phyloP scores from a whole-genome alignment of 2,329 filamentous ascomycete genomes.

The Coniochaeta sp. region DNA sequence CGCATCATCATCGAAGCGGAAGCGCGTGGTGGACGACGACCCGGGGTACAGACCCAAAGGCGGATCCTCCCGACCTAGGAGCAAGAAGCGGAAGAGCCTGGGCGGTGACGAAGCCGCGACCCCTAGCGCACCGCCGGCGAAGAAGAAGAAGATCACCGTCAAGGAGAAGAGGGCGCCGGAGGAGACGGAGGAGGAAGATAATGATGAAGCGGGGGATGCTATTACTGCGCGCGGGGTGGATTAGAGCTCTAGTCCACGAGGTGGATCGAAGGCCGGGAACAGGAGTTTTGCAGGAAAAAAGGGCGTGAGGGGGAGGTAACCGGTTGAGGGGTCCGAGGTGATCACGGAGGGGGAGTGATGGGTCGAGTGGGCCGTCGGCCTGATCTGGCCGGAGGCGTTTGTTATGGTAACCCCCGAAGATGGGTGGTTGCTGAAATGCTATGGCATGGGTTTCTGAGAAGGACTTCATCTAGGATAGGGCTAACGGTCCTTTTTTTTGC shows the following conservation, averaged over 20 bases:
- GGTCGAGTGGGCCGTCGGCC: no score
- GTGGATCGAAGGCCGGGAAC: background rate
- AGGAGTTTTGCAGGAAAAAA: no score
- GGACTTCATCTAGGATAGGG: no score
- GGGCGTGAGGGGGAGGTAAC: no score
- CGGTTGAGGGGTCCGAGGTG: no score
- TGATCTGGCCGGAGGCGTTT: no score
- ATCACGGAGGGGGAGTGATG: no score
- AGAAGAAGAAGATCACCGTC: conserved; percentile 10
- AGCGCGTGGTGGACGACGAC: conserved; percentile 46
- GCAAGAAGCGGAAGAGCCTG: conserved; percentile 55
- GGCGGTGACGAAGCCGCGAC: conserved; percentile 22
- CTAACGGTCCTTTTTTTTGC: no score
- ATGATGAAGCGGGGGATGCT: conserved; percentile 25
- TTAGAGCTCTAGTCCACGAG: background rate
- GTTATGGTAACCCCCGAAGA: no score
- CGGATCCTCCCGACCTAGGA: conserved; percentile 43
- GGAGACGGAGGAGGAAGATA: background rate
- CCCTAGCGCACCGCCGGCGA: conserved; percentile 16
- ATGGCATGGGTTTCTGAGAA: no score
- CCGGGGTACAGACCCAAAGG: conserved; percentile 52
- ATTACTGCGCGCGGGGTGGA: background rate
- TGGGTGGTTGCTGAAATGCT: no score
- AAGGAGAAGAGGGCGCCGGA: background rate
- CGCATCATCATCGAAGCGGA: conserved; percentile 36